A percentile compares a stretch with the other conserved stretches of the same genome.
phyloP scores from a whole-genome alignment of 371 early-diverging fungal species.

The Nosema muscidifuracis region DNA sequence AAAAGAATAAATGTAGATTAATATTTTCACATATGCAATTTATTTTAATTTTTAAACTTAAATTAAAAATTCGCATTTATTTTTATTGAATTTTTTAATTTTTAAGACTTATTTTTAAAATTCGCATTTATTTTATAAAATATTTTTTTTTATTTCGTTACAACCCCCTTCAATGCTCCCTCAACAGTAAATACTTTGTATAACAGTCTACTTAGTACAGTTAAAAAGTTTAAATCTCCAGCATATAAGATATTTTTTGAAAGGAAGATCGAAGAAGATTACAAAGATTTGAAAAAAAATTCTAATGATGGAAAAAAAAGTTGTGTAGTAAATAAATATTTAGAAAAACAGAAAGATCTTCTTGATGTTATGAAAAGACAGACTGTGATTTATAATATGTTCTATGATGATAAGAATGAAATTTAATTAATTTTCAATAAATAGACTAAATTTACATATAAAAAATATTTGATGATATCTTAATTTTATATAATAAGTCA shows the following conservation, averaged over 20 bases:
- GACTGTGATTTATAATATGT: conserved; percentile 40
- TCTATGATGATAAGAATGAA: conserved; percentile 34
- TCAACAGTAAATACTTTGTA: conserved; percentile 9
- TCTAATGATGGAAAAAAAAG: conserved; percentile 11
- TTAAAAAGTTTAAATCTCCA: conserved; percentile 37
- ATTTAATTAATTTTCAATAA: conserved; percentile 12
- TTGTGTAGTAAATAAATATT: conserved; percentile 27
- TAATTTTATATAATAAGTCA: too few species aligned
- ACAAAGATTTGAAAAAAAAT: neutral
- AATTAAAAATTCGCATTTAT: neutral
- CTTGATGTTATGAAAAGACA: conserved; percentile 36
- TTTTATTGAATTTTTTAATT: too few species aligned
- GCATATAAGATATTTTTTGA: conserved; percentile 30
- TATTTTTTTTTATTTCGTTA: conserved; percentile 24
- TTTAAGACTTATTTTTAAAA: too few species aligned
- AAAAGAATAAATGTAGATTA: too few species aligned
- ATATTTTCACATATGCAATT: neutral
- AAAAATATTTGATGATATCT: neutral
- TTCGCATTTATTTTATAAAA: neutral
- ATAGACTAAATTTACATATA: neutral
- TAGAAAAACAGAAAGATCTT: conserved; percentile 25
- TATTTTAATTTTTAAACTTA: neutral
- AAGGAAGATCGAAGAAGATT: conserved; percentile 27
- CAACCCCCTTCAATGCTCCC: conserved; percentile 24
- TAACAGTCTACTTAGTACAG: conserved; percentile 1